Percentiles rank a stretch among this genome's conserved stretches.
Evolutionary conservation across 2,329 filamentous ascomycete genomes (phyloP).

Genomic region (Sporothrix dimorphospora): DNA sequence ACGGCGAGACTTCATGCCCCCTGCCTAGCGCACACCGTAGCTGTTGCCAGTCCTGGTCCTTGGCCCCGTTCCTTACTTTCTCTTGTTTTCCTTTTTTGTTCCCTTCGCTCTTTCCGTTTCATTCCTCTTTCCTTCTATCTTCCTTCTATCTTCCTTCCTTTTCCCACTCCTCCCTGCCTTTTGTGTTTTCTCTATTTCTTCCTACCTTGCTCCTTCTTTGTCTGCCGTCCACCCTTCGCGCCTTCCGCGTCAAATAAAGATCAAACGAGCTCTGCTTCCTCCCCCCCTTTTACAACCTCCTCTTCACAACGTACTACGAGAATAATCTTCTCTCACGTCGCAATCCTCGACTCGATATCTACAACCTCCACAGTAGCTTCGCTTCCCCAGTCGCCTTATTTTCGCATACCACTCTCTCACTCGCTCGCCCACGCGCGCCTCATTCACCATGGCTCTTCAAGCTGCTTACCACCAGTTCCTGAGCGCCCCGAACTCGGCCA

Average conservation of each 20-base stretch:
- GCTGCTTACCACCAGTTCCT: slow-evolving; percentile 73
- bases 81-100: slow-evolving; percentile 1
- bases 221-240: neutral
- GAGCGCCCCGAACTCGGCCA: slow-evolving; percentile 63
- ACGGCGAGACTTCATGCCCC: slow-evolving; percentile 17
- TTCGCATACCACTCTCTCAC: neutral
- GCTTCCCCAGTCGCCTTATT: neutral
- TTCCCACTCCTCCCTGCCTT: neutral
- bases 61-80: neutral
- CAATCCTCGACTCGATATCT: neutral
- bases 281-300: neutral
- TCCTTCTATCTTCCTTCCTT: neutral
- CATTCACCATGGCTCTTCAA: slow-evolving; percentile 51
- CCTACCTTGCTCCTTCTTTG: neutral
- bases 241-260: neutral
- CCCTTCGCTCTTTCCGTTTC: neutral
- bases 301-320: neutral
- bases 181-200: neutral
- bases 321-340: neutral
- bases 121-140: slow-evolving; percentile 3
- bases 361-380: neutral
- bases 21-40: slow-evolving; percentile 27
- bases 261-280: slow-evolving; percentile 5
- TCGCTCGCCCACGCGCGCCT: neutral
- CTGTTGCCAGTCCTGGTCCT: slow-evolving; percentile 21